Percentiles rank a stretch among this genome's conserved stretches.
Conservation (phyloP, 352 stramenopile genomes). For the Phytophthora agathidicida region DNA sequence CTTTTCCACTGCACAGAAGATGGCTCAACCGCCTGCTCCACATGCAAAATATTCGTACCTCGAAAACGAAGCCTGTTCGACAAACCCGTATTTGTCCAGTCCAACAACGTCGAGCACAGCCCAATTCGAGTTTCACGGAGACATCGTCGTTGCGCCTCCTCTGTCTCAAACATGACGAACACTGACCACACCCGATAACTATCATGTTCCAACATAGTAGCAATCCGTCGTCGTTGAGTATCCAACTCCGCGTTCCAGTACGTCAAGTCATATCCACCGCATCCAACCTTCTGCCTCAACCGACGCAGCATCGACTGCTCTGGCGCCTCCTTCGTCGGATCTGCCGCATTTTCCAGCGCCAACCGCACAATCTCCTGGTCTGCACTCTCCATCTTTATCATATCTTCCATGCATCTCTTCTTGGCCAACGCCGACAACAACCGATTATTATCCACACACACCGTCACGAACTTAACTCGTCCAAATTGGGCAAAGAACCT, state of each 20-base stretch:
- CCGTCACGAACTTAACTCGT: conserved; percentile 70
- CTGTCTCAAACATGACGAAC: conserved; percentile 82
- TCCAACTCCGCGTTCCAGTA: conserved; percentile 71
- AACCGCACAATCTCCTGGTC: conserved; percentile 33
- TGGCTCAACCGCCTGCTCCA: conserved; percentile 71
- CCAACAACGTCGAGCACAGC: conserved; percentile 49
- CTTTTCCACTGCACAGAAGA: conserved; percentile 77
- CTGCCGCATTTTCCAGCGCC: conserved; percentile 47
- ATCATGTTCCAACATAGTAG: conserved; percentile 39
- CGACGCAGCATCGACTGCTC: conserved; percentile 28
- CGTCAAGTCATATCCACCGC: conserved; percentile 54
- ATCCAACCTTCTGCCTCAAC: conserved; percentile 43
- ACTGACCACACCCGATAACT: conserved; percentile 72
- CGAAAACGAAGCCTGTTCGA: conserved; percentile 61
- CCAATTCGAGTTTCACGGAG: conserved; percentile 56
- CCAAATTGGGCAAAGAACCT: conserved; percentile 76
- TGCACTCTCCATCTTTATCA: conserved; percentile 70
- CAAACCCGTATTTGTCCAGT: conserved; percentile 40
- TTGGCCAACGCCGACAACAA: conserved; percentile 63
- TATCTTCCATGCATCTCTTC: conserved; percentile 73
- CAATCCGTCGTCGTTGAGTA: conserved; percentile 45
- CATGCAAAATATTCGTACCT: conserved; percentile 66
- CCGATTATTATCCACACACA: conserved; percentile 63
- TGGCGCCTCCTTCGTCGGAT: conserved; percentile 23
- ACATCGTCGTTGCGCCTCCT: conserved; percentile 62